Percentiles rank a stretch among this genome's conserved stretches.
Evolutionary conservation across 805 yeast species (phyloP).

Genomic region (Saccharomycopsis fibuligera): DNA sequence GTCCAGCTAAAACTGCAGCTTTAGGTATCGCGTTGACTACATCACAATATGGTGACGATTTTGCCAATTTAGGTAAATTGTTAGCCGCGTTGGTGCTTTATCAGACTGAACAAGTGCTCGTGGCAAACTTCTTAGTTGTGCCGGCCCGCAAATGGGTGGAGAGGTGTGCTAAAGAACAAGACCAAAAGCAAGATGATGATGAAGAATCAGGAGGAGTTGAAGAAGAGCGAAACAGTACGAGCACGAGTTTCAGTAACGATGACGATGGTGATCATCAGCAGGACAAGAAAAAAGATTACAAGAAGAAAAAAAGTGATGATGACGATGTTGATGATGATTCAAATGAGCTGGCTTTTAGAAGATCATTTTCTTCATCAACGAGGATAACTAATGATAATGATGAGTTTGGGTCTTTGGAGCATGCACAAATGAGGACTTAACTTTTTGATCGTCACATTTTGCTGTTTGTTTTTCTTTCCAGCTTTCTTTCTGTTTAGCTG

Average conservation of each 20-base stretch:
- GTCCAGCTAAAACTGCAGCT: conserved; percentile 92
- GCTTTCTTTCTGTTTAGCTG: no score
- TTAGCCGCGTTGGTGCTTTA: conserved; percentile 79
- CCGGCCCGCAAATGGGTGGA: conserved; percentile 65
- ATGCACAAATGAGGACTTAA: no score
- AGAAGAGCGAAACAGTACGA: neutral
- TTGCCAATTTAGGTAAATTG: conserved; percentile 58
- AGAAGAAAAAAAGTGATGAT: no score
- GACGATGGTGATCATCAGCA: neutral
- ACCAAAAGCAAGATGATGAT: neutral
- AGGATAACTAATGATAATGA: no score
- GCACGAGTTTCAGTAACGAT: neutral
- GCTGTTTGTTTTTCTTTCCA: no score
- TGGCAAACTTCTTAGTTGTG: conserved; percentile 67
- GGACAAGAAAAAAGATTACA: neutral
- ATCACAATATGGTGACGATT: conserved; percentile 66
- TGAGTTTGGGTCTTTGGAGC: no score
- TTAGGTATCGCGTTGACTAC: conserved; percentile 80
- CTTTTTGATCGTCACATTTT: no score
- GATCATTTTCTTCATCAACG: no score
- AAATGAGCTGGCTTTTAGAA: no score
- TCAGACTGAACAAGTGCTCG: conserved; percentile 80
- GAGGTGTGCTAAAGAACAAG: conserved; percentile 4
- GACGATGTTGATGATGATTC: no score
- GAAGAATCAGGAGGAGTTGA: conserved; percentile 2